A percentile compares a stretch with the other conserved stretches of the same genome.
These are phyloP conservation scores for Eucalyptus dawsonii DNA, from an alignment of 345 rosid species.

Conservation along the genomic window DNA sequence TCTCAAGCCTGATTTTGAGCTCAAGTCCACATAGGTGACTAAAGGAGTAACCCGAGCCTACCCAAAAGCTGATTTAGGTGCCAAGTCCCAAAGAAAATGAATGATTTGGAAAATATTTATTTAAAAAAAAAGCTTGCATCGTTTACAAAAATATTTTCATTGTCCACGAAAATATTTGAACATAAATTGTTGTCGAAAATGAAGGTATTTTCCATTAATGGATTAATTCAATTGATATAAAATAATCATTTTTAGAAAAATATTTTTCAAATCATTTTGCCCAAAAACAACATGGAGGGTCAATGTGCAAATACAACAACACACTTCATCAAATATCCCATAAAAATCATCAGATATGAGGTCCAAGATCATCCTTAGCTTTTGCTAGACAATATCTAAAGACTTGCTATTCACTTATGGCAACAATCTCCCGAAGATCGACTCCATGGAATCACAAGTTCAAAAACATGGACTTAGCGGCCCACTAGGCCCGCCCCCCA, in stretches of 20 bases:
- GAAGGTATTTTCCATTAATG: background rate
- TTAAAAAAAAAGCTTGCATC: too few relatives aligned
- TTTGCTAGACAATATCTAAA: background rate
- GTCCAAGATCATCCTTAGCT: background rate
- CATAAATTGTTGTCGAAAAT: fast-evolving
- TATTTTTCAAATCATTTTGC: too few relatives aligned
- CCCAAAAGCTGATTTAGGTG: fast-evolving
- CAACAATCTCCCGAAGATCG: background rate
- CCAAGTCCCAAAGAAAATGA: fast-evolving
- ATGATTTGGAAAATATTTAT: too few relatives aligned
- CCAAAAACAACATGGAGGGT: background rate
- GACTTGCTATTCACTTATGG: background rate
- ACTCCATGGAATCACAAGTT: background rate
- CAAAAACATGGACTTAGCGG: background rate
- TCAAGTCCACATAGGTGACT: background rate
- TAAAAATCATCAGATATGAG: background rate
- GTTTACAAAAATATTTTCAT: too few relatives aligned
- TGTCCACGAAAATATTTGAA: background rate
- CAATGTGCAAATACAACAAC: background rate
- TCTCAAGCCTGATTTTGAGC: background rate
- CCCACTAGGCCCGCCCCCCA: background rate
- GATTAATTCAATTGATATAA: too few relatives aligned
- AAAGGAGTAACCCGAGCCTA: background rate
- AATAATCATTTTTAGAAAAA: too few relatives aligned
- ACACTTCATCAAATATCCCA: background rate